A percentile compares a stretch with the other conserved stretches of the same genome.
phyloP scores from a whole-genome alignment of 2,329 filamentous ascomycete species.

The Pseudopyrenochaeta lycopersici region DNA sequence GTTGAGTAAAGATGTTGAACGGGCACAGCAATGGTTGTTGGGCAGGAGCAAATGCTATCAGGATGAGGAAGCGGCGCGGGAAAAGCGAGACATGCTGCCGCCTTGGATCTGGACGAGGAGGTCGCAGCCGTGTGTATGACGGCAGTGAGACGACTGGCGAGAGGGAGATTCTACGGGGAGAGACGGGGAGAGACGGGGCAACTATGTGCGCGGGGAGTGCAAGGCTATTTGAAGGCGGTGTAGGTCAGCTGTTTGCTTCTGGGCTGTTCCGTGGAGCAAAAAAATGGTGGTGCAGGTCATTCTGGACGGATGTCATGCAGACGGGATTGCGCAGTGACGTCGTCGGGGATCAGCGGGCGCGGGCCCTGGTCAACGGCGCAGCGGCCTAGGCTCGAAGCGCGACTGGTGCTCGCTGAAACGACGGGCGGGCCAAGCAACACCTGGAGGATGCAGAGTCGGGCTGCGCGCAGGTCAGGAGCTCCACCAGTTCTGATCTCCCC shows the following conservation, averaged over 20 bases:
- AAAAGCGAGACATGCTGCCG: slow-evolving; percentile 4
- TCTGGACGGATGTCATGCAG: slow-evolving; percentile 24
- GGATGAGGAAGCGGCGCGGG: background rate
- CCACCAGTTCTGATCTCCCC: background rate
- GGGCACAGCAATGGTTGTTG: background rate
- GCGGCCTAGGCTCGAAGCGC: slow-evolving; percentile 10
- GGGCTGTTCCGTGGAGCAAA: slow-evolving; percentile 8
- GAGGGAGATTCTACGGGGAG: background rate
- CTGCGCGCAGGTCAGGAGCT: slow-evolving; percentile 4
- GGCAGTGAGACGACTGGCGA: background rate
- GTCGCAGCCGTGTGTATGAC: slow-evolving; percentile 4
- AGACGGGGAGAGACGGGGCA: background rate
- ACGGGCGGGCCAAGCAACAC: background rate
- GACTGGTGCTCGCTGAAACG: slow-evolving; percentile 12
- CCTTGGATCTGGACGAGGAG: slow-evolving; percentile 2
- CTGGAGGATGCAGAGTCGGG: background rate
- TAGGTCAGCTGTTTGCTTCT: slow-evolving; percentile 21
- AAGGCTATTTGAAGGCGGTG: slow-evolving; percentile 18
- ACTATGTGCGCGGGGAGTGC: slow-evolving; percentile 1
- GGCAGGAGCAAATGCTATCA: slow-evolving; percentile 1
- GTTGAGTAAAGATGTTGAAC: background rate
- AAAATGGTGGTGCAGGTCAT: slow-evolving; percentile 11
- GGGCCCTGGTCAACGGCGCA: slow-evolving; percentile 3
- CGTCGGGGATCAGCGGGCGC: slow-evolving; percentile 4
- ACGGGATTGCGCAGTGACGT: slow-evolving; percentile 22